These are phyloP conservation scores for Talaromyces sp. DNA, from an alignment of 2,329 filamentous ascomycete species.

Conservation along the genomic window DNA sequence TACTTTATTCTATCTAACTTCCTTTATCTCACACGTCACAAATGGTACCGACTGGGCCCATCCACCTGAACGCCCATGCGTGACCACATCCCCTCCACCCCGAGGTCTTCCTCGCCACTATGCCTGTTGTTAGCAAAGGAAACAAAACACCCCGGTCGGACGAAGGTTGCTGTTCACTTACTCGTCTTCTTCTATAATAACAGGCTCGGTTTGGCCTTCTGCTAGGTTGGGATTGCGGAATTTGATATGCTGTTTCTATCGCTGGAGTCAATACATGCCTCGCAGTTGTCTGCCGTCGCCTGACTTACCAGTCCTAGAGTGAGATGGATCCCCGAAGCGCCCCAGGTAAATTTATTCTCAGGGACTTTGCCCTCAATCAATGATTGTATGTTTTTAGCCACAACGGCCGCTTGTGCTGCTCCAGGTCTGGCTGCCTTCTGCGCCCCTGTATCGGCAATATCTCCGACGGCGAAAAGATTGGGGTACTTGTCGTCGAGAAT, in stretches of 20 bases:
- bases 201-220: constrained; percentile 30
- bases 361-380: constrained; percentile 25
- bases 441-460: constrained; percentile 31
- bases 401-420: constrained; percentile 25
- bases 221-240: constrained; percentile 32
- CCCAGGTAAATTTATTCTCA: constrained; percentile 21
- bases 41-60: constrained; percentile 27
- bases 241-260: constrained; percentile 31
- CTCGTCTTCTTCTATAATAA: constrained; percentile 27
- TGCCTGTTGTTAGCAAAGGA: constrained; percentile 11
- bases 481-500: constrained; percentile 25
- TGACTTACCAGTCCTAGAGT: constrained; percentile 30
- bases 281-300: background rate
- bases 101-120: constrained; percentile 34
- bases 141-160: background rate
- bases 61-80: constrained; percentile 25
- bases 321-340: constrained; percentile 29
- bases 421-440: constrained; percentile 32
- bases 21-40: constrained; percentile 16
- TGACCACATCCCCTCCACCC: constrained; percentile 32
- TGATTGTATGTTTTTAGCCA: constrained; percentile 28
- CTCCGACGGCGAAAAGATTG: constrained; percentile 30
- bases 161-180: constrained; percentile 15
- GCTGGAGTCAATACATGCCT: background rate
- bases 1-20: background rate